Evolutionary conservation across 345 rosid species (phyloP).

Genomic region (Gossypium longicalyx): DNA sequence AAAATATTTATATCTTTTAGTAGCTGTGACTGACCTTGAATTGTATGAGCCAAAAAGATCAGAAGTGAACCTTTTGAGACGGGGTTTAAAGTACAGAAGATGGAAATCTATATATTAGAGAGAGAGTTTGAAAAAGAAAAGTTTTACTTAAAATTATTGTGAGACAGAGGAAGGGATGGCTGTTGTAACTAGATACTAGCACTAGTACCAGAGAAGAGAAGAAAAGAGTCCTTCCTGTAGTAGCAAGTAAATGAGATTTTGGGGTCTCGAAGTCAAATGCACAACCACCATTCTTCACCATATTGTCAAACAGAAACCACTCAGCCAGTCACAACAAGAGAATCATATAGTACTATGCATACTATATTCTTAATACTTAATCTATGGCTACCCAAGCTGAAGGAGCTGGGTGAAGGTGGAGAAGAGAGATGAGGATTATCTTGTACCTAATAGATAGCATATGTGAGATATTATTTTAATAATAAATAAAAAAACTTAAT

Average conservation of each 20-base stretch:
- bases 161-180: background rate
- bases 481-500: no score
- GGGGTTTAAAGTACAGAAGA: no score
- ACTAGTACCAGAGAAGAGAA: background rate
- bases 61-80: no score
- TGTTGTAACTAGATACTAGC: background rate
- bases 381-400: background rate
- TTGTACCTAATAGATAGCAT: no score
- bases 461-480: no score
- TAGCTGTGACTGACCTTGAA: no score
- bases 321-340: background rate
- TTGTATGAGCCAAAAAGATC: no score
- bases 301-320: background rate
- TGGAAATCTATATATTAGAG: constrained; percentile 5
- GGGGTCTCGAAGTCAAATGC: background rate
- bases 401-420: background rate
- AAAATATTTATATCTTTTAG: no score
- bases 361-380: background rate
- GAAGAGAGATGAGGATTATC: background rate
- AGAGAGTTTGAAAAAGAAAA: no score
- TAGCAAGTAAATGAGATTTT: background rate
- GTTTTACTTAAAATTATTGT: no score
- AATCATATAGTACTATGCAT: background rate
- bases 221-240: background rate
- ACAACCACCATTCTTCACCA: constrained; percentile 14